Conservation (phyloP, 805 yeast genomes). For the Nakazawaea sp. region DNA sequence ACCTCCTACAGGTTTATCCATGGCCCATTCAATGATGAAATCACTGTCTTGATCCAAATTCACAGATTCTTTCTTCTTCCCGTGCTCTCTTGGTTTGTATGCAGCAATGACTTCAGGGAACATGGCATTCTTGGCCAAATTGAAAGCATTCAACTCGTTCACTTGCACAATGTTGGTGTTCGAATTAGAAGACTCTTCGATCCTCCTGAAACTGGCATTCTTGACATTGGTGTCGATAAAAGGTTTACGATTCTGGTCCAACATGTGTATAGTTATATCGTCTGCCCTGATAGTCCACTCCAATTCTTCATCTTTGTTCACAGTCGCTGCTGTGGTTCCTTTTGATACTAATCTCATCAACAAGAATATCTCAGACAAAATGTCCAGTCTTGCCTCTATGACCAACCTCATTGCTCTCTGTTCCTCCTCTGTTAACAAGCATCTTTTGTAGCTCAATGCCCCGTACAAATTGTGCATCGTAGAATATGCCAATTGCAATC, state of each 20-base stretch:
- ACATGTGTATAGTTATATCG: slow-evolving; percentile 63
- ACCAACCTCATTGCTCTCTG: slow-evolving; percentile 33
- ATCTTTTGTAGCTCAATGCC: slow-evolving; percentile 43
- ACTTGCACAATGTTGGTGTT: slow-evolving; percentile 56
- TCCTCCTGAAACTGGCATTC: slow-evolving; percentile 50
- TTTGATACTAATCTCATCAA: slow-evolving; percentile 31
- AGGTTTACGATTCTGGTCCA: slow-evolving; percentile 52
- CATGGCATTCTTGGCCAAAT: slow-evolving; percentile 45
- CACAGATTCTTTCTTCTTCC: slow-evolving; percentile 7
- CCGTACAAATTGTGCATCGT: slow-evolving; percentile 33
- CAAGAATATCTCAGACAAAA: slow-evolving; percentile 34
- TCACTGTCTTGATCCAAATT: slow-evolving; percentile 20
- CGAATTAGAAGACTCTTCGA: slow-evolving; percentile 60
- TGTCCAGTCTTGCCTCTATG: slow-evolving; percentile 27
- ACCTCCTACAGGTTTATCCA: slow-evolving; percentile 85
- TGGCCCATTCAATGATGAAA: slow-evolving; percentile 59
- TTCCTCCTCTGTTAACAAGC: slow-evolving; percentile 39
- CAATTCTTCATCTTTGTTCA: slow-evolving; percentile 27
- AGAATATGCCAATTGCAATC: slow-evolving; percentile 41
- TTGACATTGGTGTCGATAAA: slow-evolving; percentile 67
- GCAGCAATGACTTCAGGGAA: slow-evolving; percentile 72
- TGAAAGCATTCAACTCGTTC: slow-evolving; percentile 60
- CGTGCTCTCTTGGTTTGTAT: slow-evolving; percentile 18
- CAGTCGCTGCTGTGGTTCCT: slow-evolving; percentile 15
- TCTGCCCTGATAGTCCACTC: slow-evolving; percentile 65